These are phyloP conservation scores for Ustilago xerochloae DNA, from an alignment of 1,284 basidiomycete genomes.

Conservation along the genomic window DNA sequence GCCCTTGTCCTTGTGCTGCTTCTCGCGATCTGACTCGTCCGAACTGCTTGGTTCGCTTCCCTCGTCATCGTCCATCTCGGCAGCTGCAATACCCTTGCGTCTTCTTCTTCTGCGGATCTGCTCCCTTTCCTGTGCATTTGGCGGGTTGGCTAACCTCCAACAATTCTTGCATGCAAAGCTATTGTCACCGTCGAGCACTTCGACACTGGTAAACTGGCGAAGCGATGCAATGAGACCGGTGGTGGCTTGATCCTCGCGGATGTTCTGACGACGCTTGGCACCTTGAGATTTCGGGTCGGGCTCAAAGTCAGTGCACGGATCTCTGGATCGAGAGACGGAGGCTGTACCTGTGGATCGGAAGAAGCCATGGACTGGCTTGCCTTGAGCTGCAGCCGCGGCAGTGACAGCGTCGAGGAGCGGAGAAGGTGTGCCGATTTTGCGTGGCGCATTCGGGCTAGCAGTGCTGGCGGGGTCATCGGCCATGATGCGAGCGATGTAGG, in stretches of 20 bases:
- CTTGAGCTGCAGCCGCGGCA: slow-evolving; percentile 20
- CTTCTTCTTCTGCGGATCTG: slow-evolving; percentile 68
- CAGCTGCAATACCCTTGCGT: slow-evolving; percentile 53
- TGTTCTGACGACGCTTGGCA: slow-evolving; percentile 38
- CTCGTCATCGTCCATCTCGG: slow-evolving; percentile 58
- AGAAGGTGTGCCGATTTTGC: slow-evolving; percentile 22
- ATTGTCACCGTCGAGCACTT: slow-evolving; percentile 90
- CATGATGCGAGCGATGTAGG: slow-evolving; percentile 49
- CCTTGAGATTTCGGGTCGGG: slow-evolving; percentile 38
- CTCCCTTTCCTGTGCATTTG: slow-evolving; percentile 45
- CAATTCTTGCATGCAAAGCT: slow-evolving; percentile 90
- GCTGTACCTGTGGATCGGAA: slow-evolving; percentile 26
- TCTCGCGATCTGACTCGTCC: slow-evolving; percentile 31
- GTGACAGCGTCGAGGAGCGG: slow-evolving; percentile 28
- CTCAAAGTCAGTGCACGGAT: slow-evolving; percentile 33
- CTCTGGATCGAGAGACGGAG: slow-evolving; percentile 13
- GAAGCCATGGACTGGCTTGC: slow-evolving; percentile 28
- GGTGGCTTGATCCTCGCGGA: slow-evolving; percentile 43
- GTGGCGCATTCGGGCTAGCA: slow-evolving; percentile 8
- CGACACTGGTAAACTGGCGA: slow-evolving; percentile 86
- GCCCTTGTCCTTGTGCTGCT: neutral
- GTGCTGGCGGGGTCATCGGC: slow-evolving; percentile 30
- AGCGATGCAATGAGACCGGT: slow-evolving; percentile 75
- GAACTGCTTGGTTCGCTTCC: slow-evolving; percentile 69
- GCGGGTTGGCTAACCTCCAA: slow-evolving; percentile 85